phyloP scores from a whole-genome alignment of 2,329 filamentous ascomycete species.

The Epichloe typhina region DNA sequence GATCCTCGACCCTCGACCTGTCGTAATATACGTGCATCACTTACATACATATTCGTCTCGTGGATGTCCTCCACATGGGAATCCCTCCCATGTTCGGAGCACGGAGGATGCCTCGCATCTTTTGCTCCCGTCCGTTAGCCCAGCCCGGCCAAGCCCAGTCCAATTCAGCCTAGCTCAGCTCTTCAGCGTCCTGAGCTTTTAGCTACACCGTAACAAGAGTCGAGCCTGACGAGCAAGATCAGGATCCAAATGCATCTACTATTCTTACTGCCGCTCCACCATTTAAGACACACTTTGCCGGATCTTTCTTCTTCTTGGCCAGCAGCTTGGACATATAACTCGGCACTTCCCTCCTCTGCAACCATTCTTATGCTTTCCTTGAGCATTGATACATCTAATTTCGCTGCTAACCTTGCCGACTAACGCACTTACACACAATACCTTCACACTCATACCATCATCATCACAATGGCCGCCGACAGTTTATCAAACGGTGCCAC shows the following conservation, averaged over 20 bases:
- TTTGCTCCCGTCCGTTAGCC: neutral
- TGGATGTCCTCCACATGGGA: neutral
- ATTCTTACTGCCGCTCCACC: neutral
- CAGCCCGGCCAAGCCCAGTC: neutral
- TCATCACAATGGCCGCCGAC: neutral
- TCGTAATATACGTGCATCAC: neutral
- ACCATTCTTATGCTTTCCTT: neutral
- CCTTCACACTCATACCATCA: neutral
- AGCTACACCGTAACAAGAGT: neutral
- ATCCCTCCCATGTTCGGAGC: neutral
- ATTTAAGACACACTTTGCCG: neutral
- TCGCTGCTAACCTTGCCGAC: neutral
- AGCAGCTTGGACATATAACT: neutral
- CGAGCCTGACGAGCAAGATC: neutral
- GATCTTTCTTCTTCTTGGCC: neutral
- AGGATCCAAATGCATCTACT: neutral
- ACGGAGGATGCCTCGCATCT: conserved; percentile 3
- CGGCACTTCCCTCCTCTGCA: neutral
- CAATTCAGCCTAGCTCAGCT: neutral
- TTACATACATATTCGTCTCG: neutral
- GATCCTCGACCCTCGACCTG: neutral
- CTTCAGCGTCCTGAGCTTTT: neutral
- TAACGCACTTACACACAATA: neutral
- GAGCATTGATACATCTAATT: neutral
- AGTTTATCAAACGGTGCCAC: neutral